Percentiles rank a stretch among this genome's conserved stretches.
phyloP scores from a whole-genome alignment of 2,329 filamentous ascomycete genomes.

The Anisogramma anomala region DNA sequence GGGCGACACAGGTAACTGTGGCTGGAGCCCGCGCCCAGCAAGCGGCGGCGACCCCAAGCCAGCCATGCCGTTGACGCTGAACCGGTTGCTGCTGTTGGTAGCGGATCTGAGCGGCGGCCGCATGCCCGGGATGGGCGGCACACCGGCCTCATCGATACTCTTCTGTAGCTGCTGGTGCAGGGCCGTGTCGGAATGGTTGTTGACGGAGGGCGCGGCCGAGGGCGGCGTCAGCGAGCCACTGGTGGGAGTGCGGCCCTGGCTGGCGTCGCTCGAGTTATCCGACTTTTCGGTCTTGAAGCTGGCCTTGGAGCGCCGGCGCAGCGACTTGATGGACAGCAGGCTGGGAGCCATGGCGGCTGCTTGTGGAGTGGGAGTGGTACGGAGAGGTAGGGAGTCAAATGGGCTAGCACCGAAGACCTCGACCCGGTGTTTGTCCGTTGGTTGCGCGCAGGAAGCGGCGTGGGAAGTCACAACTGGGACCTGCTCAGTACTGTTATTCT shows the following conservation, averaged over 20 bases:
- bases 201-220: slow-evolving; percentile 57
- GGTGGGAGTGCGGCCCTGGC: slow-evolving; percentile 48
- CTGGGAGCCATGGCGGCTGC: slow-evolving; percentile 41
- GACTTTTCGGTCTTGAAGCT: slow-evolving; percentile 58
- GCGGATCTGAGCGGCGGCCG: slow-evolving; percentile 29
- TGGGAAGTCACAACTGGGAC: too few relatives aligned
- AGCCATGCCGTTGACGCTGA: slow-evolving; percentile 54
- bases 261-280: slow-evolving; percentile 50
- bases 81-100: slow-evolving; percentile 37
- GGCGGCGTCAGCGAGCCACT: slow-evolving; percentile 66
- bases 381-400: not conserved
- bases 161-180: slow-evolving; percentile 44
- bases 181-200: slow-evolving; percentile 53
- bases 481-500: too few relatives aligned
- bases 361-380: not conserved
- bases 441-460: too few relatives aligned
- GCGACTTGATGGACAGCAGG: slow-evolving; percentile 57
- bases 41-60: slow-evolving; percentile 45
- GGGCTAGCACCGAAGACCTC: not conserved
- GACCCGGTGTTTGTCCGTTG: not conserved
- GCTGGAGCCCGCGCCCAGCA: slow-evolving; percentile 39
- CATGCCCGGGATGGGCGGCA: slow-evolving; percentile 22
- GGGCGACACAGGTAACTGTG: slow-evolving; percentile 55
- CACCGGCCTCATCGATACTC: slow-evolving; percentile 14
- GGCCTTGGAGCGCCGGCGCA: slow-evolving; percentile 65